Evolutionary conservation across 2,329 filamentous ascomycete species (phyloP), one percentile per base, ranked within the genome.

Genomic region (Colletotrichum sojae): DNA sequence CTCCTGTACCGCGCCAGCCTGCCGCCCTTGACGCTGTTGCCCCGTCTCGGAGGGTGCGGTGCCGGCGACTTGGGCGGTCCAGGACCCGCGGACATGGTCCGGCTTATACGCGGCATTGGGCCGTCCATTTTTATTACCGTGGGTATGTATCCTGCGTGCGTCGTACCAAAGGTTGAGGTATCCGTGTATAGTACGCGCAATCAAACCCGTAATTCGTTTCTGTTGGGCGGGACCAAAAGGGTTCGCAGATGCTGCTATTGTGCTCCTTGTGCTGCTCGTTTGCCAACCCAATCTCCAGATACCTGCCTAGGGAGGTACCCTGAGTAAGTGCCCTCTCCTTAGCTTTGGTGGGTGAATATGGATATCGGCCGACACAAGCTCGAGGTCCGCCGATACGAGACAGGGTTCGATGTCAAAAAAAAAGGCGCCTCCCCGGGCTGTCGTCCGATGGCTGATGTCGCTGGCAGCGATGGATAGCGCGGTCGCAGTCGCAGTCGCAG

Each of bases 31-130:
- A 69, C 55, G 67, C 62, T 69, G 55, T 67, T 31, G 51, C 62
- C 62, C 56, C 67, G 62, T 57, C 55, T 49, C 31, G 67, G 67
- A 52, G 67, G 67, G 52, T 69, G 67, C 56, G 67, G 67, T 53
- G 67, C 67, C 8, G 67, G 67, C 39, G 62, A 61, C 51, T 69
- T 69, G 6, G 67, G 67, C 22, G 67, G 67, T 22, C 67, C 67
- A 52, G 67, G 67, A 13, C 67, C 63, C 43, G 67, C 67, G 40
- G 67, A 69, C 62, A 69, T 69, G 63, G 67, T 67, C 43, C 67
- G 62, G 40, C 56, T 69, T n/a, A 69, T 60, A 27, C 67, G 63
- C 36, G 49, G 51, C 40, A 43, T 15, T n/a, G 40, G 27, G 39
- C 60, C 51, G 55, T 69, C 67, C 67, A 69, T 69, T 36, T 36